Conservation (phyloP, 129 eudicot species). For the Lactuca sativa region DNA sequence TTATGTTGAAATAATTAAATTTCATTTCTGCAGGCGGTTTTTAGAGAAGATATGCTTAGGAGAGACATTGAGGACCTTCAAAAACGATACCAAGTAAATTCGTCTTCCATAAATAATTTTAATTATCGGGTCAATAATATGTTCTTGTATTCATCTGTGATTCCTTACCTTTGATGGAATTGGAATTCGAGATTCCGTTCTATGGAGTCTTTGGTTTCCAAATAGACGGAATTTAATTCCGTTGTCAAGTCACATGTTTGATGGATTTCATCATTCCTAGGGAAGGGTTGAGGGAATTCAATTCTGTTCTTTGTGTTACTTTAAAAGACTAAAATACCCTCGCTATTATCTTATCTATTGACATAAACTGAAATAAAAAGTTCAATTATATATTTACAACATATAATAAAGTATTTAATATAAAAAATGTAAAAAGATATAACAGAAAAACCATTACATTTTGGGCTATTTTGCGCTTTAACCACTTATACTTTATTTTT, state of each 20-base stretch:
- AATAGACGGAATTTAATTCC: no score
- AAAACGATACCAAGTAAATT: slow-evolving; percentile 78
- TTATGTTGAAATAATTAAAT: slow-evolving; percentile 1
- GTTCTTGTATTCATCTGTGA: slow-evolving; percentile 16
- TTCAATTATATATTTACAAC: neutral
- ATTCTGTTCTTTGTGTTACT: neutral
- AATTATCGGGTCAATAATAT: slow-evolving; percentile 12
- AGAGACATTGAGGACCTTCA: slow-evolving; percentile 94
- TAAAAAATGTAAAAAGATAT: no score
- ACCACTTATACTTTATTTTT: neutral
- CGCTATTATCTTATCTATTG: neutral
- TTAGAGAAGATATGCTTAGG: slow-evolving; percentile 84
- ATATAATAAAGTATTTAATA: no score
- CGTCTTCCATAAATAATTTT: slow-evolving; percentile 12
- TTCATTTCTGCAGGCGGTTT: slow-evolving; percentile 63
- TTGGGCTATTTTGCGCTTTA: neutral
- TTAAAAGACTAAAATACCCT: neutral
- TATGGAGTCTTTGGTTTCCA: no score
- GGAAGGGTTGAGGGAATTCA: neutral
- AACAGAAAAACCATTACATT: no score
- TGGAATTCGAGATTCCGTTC: no score
- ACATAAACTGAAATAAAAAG: neutral
- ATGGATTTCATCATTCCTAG: no score
- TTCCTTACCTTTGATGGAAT: slow-evolving; percentile 5
- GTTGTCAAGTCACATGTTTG: no score